These are phyloP conservation scores for Lachnellula suecica DNA, from an alignment of 2,329 filamentous ascomycete species.

Conservation along the genomic window DNA sequence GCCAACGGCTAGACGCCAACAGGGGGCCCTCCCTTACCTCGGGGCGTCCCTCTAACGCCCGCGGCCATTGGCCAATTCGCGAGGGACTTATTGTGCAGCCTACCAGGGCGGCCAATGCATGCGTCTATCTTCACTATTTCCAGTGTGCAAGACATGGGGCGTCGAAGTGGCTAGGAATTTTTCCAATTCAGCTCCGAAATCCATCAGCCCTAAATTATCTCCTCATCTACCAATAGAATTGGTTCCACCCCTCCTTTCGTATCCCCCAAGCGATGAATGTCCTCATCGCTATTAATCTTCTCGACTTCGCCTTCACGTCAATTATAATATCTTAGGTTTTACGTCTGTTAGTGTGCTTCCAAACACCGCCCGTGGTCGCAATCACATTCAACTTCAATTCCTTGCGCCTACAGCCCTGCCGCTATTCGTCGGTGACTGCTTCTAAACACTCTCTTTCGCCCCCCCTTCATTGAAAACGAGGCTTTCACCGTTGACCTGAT, in stretches of 20 bases:
- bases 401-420: background rate
- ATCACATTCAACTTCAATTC: background rate
- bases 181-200: background rate
- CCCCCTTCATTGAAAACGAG: background rate
- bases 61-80: conserved; percentile 13
- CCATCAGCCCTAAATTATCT: background rate
- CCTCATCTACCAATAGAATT: background rate
- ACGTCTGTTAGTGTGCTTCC: background rate
- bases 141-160: background rate
- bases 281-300: background rate
- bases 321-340: background rate
- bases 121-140: background rate
- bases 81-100: conserved; percentile 2
- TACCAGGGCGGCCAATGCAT: background rate
- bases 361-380: background rate
- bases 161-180: background rate
- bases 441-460: no score
- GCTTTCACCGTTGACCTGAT: background rate
- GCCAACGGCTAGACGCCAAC: background rate
- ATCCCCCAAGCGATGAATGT: background rate
- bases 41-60: background rate
- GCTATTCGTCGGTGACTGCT: background rate
- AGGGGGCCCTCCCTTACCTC: background rate
- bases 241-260: background rate
- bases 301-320: background rate